A percentile compares a stretch with the other conserved stretches of the same genome.
Evolutionary conservation across 2,329 filamentous ascomycete species (phyloP).

Genomic region (Davidsoniella eucalypti): DNA sequence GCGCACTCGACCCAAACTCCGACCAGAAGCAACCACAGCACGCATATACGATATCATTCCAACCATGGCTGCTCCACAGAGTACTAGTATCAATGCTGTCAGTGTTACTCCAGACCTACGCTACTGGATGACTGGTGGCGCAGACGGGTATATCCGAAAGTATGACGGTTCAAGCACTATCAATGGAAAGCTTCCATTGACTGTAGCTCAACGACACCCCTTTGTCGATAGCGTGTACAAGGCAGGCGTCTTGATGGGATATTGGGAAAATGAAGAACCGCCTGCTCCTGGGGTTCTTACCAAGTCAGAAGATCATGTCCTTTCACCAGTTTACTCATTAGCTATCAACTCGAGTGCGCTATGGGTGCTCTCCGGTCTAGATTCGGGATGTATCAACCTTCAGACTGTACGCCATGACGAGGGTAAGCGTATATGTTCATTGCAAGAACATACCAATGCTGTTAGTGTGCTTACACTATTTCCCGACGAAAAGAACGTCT

Average conservation of each 20-base stretch:
- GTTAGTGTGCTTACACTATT: conserved; percentile 75
- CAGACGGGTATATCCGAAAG: conserved; percentile 90
- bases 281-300: conserved; percentile 21
- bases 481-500: conserved; percentile 67
- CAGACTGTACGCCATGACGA: conserved; percentile 91
- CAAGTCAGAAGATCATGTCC: conserved; percentile 40
- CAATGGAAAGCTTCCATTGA: conserved; percentile 84
- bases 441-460: conserved; percentile 75
- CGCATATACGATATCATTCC: conserved; percentile 85
- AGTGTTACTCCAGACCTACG: conserved; percentile 84
- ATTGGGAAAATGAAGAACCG: conserved; percentile 95
- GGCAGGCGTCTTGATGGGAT: conserved; percentile 82
- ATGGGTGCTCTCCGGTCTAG: conserved; percentile 80
- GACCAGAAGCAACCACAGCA: conserved; percentile 64
- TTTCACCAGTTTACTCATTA: conserved; percentile 90
- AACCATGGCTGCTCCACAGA: conserved; percentile 89
- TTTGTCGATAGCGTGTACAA: conserved; percentile 97
- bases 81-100: conserved; percentile 87
- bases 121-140: conserved; percentile 87
- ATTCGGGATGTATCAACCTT: conserved; percentile 82
- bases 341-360: conserved; percentile 79
- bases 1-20: conserved; percentile 40
- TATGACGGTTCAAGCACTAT: conserved; percentile 92
- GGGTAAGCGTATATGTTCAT: conserved; percentile 68
- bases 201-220: conserved; percentile 86